Percentiles rank a stretch among this genome's conserved stretches.
Evolutionary conservation across 208 protist genomes (phyloP).

Genomic region (Novymonas esmeraldas): DNA sequence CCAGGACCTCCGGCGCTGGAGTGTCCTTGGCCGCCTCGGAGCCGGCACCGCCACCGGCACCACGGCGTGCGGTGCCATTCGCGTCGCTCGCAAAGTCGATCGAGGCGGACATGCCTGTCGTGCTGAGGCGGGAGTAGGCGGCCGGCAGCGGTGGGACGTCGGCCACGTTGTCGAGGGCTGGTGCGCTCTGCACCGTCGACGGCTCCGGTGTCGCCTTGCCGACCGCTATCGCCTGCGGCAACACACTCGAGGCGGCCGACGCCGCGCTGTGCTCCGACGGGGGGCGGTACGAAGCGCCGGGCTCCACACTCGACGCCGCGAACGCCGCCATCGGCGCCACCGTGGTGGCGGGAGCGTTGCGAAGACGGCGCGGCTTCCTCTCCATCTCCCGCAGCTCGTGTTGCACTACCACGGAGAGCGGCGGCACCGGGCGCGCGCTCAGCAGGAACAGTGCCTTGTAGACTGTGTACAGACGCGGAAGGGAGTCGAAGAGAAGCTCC

Average conservation of each 20-base stretch:
- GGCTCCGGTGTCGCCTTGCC: neutral
- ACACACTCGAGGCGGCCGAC: too few species aligned
- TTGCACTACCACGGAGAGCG: constrained; percentile 16
- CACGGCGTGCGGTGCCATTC: neutral
- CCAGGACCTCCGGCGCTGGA: neutral
- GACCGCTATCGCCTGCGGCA: neutral
- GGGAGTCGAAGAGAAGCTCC: constrained; percentile 18
- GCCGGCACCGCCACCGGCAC: neutral
- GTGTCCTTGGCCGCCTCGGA: neutral
- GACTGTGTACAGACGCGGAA: constrained; percentile 21
- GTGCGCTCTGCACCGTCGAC: neutral
- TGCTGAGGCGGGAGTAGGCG: constrained; percentile 6
- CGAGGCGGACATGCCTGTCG: constrained; percentile 5
- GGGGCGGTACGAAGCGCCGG: neutral
- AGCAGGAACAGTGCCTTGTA: constrained; percentile 39
- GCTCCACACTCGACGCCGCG: neutral
- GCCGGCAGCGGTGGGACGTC: constrained; percentile 26
- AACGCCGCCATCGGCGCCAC: neutral
- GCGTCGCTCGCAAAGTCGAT: constrained; percentile 5
- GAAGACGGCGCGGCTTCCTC: neutral
- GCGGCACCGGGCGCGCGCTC: constrained; percentile 12
- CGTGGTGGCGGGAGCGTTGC: neutral
- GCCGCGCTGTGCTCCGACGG: neutral
- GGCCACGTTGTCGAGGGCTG: constrained; percentile 23
- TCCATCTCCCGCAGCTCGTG: constrained; percentile 11